Evolutionary conservation across 805 yeast species (phyloP), one percentile per base, ranked within the genome.

Genomic region (Candida railenensis): DNA sequence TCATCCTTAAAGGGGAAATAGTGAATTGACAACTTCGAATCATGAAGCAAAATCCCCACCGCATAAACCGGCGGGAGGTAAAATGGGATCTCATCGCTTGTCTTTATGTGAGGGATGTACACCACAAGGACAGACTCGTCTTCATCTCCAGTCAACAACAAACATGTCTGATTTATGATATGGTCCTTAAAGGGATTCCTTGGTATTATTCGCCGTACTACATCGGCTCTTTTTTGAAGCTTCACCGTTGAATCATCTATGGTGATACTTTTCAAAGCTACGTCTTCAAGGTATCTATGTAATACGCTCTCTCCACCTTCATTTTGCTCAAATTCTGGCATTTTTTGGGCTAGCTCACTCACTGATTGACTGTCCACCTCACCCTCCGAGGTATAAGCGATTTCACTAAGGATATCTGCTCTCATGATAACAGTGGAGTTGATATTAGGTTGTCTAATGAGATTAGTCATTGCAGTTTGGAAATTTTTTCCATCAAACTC

Each of bases 391-490:
- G 65, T 73, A 56, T 71, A 81, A 4, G 57, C 64, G 46, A 67
- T 68, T 53, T 82, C 85, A 38, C 72, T 70, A 40, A 87, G 61
- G 20, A 90, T 81, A 65, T 92, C 97, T 0, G 97, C 96, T 53
- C 98, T 71, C 65, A 92, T 71, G 30, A 91, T 86, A 32, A 89
- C 94, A 0, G 97, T 87, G 9, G 97, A 91, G 66, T 91, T 92
- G 66, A 89, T 87, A 61, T 90, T 87, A 15, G 97, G 97, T 52
- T 88, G 89, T 48, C 77, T 74, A 45, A 89, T 86, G 49, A 89
- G 73, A 62, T 89, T 87, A 38, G 78, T 65, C 91, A 89, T 85
- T 4, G 96, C 96, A 2, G 69, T 67, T 46, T 81, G 83, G 58
- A 83, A 89, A 65, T 89, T 88, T 3, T 62, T 63, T 12, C 71